phyloP scores from a whole-genome alignment of 345 rosid genomes.

The Sisymbrium irio region DNA sequence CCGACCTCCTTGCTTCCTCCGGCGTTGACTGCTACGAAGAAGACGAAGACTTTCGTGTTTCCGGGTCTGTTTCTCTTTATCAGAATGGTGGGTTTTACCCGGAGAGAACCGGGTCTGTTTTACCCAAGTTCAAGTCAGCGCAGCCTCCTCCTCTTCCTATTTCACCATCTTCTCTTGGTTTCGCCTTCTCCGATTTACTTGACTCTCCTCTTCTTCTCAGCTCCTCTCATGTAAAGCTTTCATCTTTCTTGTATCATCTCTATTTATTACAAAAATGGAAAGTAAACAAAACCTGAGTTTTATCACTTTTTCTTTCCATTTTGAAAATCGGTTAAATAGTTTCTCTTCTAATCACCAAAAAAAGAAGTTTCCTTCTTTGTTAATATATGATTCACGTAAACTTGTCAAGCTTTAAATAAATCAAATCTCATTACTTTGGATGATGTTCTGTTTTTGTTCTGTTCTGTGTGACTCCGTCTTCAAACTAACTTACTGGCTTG shows the following conservation, averaged over 20 bases:
- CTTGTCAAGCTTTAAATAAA: background rate
- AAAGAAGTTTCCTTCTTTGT: no score
- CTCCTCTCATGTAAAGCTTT: conserved; percentile 66
- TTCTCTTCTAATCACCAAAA: no score
- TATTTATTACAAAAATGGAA: background rate
- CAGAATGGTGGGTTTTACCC: conserved; percentile 17
- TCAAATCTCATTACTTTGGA: background rate
- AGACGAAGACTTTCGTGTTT: conserved; percentile 32
- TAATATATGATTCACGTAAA: background rate
- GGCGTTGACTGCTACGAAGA: conserved; percentile 36
- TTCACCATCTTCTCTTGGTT: conserved; percentile 67
- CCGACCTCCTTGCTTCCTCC: conserved; percentile 51
- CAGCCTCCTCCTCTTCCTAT: conserved; percentile 83
- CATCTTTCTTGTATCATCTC: background rate
- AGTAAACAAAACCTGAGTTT: no score
- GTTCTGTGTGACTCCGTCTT: background rate
- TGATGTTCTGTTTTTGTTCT: background rate
- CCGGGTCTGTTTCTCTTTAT: conserved; percentile 42
- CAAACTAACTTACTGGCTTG: background rate
- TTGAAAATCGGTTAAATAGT: no score
- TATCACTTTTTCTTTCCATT: no score
- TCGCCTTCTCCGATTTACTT: conserved; percentile 69
- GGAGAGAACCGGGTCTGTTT: conserved; percentile 64
- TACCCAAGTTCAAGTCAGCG: conserved; percentile 85
- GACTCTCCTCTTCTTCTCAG: conserved; percentile 83